Base-by-base conservation (phyloP, 1,284 basidiomycete species). In the Fomes fomentarius region DNA sequence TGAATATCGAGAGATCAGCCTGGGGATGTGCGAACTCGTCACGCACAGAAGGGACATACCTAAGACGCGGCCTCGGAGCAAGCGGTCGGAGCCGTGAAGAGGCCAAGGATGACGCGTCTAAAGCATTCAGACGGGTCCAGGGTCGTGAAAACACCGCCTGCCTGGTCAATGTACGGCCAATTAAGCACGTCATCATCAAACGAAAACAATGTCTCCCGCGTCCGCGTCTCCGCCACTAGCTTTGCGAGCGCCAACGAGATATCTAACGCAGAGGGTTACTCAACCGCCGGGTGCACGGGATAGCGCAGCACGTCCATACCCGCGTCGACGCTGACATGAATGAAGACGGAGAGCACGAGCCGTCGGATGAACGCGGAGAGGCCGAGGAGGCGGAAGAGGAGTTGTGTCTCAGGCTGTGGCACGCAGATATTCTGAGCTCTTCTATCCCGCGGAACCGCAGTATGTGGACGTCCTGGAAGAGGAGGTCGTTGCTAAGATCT, bases 381-480 rank as follows among this genome's bases (percentile, higher is more conserved):
- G 7, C 33, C 49, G 26, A 50, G 49, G 41, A 50, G 38, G 34
- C n/a, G 41, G 25, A 50, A 42, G 22, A 50, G 41, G 14, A 44
- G 34, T 50, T 17, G 34, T 50, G 24, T 5, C 19, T 42, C 28
- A 50, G 19, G 30, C 41, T 24, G 41, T 50, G 43, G 8, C 41
- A 50, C 7, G 33, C n/a, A 19, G 24, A 21, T n/a, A 50, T 43
- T 31, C 43, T 41, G 31, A 50, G 40, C 40, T 50, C 48, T 15
- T 50, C 48, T 10, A 50, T 30, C 7, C 24, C 40, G 24, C 1
- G 48, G 17, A 34, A 28, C 9, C n/a, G n/a, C n/a, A n/a, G n/a
- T n/a, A n/a, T n/a, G n/a, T 33, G 30, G 19, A 3, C 14, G n/a
- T 22, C 15, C 14, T 14, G 21, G 12, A 45, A n/a, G n/a, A n/a